These are phyloP conservation scores for Cryptosporidium parvum DNA, from an alignment of 169 alveolate species.

Conservation along the genomic window DNA sequence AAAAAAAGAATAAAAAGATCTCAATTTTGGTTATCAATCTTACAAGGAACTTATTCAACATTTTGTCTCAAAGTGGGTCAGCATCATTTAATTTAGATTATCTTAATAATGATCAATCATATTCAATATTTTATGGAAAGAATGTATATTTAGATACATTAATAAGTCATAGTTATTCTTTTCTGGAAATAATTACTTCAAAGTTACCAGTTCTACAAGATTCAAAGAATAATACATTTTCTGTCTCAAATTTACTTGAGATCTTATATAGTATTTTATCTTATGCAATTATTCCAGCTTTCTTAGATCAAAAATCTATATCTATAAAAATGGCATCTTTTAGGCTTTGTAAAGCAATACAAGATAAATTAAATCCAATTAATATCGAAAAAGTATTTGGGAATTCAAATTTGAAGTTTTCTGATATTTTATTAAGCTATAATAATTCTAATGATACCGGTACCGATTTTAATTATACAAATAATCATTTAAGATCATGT, in stretches of 20 bases:
- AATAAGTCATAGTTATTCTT: conserved; percentile 65
- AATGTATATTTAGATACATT: conserved; percentile 26
- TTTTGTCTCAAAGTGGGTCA: background rate
- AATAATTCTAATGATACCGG: background rate
- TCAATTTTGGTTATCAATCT: background rate
- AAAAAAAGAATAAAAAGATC: conserved; percentile 4
- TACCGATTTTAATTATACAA: background rate
- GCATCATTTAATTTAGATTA: background rate
- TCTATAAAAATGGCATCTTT: conserved; percentile 51
- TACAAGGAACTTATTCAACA: conserved; percentile 29
- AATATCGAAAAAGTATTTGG: background rate
- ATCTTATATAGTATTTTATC: background rate
- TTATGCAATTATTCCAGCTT: conserved; percentile 17
- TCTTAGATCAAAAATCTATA: conserved; percentile 3
- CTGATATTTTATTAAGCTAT: background rate
- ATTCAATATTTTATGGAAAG: conserved; percentile 35
- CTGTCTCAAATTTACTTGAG: background rate
- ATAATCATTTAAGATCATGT: background rate
- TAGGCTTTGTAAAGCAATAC: conserved; percentile 39
- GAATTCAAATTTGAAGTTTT: background rate
- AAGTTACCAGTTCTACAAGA: background rate
- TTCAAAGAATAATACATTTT: background rate
- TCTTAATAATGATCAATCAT: background rate
- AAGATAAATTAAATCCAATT: background rate
- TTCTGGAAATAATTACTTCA: conserved; percentile 44